phyloP scores from a whole-genome alignment of 75 land plant genomes.

The Cunninghamia lanceolata region DNA sequence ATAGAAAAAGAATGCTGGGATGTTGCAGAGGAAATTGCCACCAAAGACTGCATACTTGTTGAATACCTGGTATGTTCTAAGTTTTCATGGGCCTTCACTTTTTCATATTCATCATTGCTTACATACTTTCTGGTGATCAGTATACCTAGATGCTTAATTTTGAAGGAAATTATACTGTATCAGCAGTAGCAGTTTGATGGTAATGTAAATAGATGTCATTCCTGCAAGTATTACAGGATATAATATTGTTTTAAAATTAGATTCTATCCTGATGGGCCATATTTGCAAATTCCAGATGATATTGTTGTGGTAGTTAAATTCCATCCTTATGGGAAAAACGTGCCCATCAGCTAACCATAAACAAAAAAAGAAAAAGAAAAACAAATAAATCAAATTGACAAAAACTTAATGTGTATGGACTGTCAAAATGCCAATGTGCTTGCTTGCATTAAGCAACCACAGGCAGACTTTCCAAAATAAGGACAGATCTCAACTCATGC shows the following conservation, averaged over 20 bases:
- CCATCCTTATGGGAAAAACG: background rate
- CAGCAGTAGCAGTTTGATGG: background rate
- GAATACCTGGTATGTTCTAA: slow-evolving; percentile 59
- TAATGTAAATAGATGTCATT: background rate
- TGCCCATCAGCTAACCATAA: background rate
- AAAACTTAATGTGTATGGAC: background rate
- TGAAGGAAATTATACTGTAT: background rate
- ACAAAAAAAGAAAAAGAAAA: background rate
- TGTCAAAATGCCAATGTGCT: background rate
- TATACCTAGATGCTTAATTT: background rate
- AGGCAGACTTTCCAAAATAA: background rate
- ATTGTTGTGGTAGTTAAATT: background rate
- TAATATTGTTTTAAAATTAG: background rate
- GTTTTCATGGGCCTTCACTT: background rate
- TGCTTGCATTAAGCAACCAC: background rate
- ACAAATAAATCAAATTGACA: background rate
- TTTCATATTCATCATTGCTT: background rate
- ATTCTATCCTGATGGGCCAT: background rate
- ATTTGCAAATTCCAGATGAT: background rate
- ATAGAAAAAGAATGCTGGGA: slow-evolving; percentile 85
- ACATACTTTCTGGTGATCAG: background rate
- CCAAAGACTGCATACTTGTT: slow-evolving; percentile 37
- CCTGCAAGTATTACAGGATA: background rate
- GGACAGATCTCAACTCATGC: background rate
- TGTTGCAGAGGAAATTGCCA: slow-evolving; percentile 61